Percentiles rank a stretch among this genome's conserved stretches.
phyloP scores from a whole-genome alignment of 306 rosid species.

The Styphnolobium japonicum region DNA sequence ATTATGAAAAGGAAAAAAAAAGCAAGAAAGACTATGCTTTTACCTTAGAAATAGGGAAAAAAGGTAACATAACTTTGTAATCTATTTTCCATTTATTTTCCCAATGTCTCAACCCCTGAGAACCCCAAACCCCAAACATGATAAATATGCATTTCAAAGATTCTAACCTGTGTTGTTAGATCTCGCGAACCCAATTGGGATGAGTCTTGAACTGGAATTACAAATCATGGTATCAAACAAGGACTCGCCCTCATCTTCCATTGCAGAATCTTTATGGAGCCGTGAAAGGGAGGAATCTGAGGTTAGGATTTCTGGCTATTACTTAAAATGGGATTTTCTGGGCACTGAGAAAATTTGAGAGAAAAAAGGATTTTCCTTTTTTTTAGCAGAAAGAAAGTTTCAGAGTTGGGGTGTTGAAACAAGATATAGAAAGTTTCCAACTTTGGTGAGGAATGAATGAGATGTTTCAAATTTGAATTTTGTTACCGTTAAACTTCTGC shows the following conservation, averaged over 20 bases:
- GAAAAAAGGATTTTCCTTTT: too few species aligned
- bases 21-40: not conserved
- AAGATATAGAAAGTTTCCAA: not conserved
- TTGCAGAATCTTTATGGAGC: constrained; percentile 17
- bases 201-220: constrained; percentile 42
- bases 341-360: too few species aligned
- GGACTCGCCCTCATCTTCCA: constrained; percentile 24
- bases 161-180: constrained; percentile 39
- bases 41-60: not conserved
- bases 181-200: constrained; percentile 40
- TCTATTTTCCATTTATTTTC: not conserved
- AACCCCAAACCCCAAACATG: not conserved
- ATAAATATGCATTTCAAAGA: not conserved
- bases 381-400: not conserved
- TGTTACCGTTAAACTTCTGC: not conserved
- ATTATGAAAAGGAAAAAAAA: not conserved
- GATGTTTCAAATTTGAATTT: not conserved
- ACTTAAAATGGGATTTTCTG: not conserved
- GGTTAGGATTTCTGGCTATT: constrained; percentile 26
- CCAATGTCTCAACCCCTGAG: not conserved
- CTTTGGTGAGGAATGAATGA: not conserved
- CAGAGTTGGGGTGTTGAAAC: not conserved
- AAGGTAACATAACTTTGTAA: not conserved
- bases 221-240: constrained; percentile 46
- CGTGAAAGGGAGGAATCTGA: constrained; percentile 16